Evolutionary conservation across 202 grass and related monocot genomes (phyloP).

Genomic region (Setaria viridis): DNA sequence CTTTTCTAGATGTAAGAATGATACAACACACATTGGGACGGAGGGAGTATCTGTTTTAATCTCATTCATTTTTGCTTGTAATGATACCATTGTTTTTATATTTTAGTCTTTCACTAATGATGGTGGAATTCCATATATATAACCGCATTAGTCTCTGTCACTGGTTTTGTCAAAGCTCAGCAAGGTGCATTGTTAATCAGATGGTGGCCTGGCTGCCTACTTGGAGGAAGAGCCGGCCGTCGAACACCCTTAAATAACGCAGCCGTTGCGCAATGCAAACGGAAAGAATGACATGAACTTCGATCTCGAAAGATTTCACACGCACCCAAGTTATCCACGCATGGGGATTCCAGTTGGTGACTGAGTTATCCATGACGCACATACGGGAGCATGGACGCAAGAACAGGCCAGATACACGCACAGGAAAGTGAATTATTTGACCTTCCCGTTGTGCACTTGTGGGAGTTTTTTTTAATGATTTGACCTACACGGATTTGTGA

Average conservation of each 20-base stretch:
- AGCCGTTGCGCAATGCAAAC: neutral
- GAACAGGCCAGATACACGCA: constrained; percentile 1
- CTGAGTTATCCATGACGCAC: constrained; percentile 40
- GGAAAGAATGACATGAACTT: constrained; percentile 8
- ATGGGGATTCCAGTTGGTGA: neutral
- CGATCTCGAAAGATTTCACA: constrained; percentile 40
- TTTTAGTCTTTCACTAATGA: neutral
- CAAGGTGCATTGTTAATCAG: neutral
- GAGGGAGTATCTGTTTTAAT: neutral
- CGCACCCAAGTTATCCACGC: neutral
- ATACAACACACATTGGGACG: no score
- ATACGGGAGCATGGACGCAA: neutral
- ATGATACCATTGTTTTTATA: no score
- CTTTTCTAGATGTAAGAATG: no score
- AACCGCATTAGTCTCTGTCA: neutral
- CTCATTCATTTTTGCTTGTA: neutral
- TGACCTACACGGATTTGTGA: neutral
- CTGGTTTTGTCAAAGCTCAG: neutral
- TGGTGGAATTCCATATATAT: neutral
- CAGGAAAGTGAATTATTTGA: neutral
- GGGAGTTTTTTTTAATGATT: neutral
- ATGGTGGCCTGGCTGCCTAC: neutral
- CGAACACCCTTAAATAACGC: neutral
- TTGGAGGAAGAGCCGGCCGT: neutral
- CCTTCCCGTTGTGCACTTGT: constrained; percentile 7